A percentile compares a stretch with the other conserved stretches of the same genome.
Conservation (phyloP, 164 flowering plant species). For the Cinnamomum chago region DNA sequence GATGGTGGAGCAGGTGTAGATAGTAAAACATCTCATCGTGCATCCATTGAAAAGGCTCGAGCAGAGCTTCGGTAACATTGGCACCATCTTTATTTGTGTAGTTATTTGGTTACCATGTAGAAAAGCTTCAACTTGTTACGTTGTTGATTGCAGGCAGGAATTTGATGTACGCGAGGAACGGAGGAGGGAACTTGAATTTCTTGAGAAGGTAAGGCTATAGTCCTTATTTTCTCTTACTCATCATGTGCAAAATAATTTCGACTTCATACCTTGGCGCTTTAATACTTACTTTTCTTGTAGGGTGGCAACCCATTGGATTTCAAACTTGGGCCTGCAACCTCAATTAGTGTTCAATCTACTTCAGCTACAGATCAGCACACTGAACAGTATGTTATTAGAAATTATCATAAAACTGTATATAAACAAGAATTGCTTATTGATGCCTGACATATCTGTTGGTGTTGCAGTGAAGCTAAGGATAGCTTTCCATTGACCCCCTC, state of each 20-base stretch:
- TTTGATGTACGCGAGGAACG: constrained; percentile 85
- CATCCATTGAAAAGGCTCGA: constrained; percentile 87
- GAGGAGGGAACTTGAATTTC: constrained; percentile 91
- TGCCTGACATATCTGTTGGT: constrained; percentile 9
- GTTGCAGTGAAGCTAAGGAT: constrained; percentile 86
- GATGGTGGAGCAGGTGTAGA: constrained; percentile 65
- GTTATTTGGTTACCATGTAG: not conserved
- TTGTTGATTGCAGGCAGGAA: constrained; percentile 64
- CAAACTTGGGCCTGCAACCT: constrained; percentile 57
- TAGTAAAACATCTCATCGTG: constrained; percentile 71
- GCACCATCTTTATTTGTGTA: constrained; percentile 3
- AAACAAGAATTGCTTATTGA: not conserved
- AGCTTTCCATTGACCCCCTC: constrained; percentile 78
- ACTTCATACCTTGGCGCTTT: not conserved
- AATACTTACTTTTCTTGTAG: constrained; percentile 32
- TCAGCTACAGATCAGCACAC: constrained; percentile 74
- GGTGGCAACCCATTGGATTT: constrained; percentile 98
- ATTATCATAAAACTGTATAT: constrained; percentile 3
- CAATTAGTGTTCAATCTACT: constrained; percentile 88
- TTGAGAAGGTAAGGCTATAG: constrained; percentile 70
- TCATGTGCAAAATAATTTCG: not conserved
- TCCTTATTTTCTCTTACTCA: not conserved
- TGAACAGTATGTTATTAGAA: constrained; percentile 72
- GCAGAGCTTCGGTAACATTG: constrained; percentile 73
- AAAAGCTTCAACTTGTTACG: not conserved